A percentile compares a stretch with the other conserved stretches of the same genome.
Conservation (phyloP, 768 basidiomycete genomes). For the Podaxis sp. region DNA sequence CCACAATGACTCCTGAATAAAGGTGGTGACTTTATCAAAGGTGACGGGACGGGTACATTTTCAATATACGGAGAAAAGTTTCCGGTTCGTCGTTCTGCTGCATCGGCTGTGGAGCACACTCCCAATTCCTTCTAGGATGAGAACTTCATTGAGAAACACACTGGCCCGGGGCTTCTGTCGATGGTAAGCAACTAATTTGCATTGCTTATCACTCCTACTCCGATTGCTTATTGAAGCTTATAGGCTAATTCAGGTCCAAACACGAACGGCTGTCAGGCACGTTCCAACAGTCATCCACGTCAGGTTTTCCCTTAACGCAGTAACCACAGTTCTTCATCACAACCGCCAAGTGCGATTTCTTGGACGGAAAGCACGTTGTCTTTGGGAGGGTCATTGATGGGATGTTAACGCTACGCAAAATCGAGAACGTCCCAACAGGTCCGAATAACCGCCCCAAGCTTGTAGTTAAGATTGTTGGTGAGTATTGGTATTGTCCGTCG, state of each 20-base stretch:
- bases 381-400: conserved; percentile 91
- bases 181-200: conserved; percentile 57
- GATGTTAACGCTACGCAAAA: conserved; percentile 93
- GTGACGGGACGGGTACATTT: conserved; percentile 93
- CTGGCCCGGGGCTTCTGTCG: conserved; percentile 80
- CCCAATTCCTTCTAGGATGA: conserved; percentile 64
- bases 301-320: not conserved
- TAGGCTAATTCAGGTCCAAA: conserved; percentile 95
- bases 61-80: conserved; percentile 98
- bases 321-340: conserved; percentile 90
- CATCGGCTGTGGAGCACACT: not conserved
- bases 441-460: conserved; percentile 89
- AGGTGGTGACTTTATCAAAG: conserved; percentile 95
- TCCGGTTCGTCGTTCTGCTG: conserved; percentile 49
- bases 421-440: conserved; percentile 93
- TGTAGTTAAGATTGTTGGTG: conserved; percentile 77
- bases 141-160: conserved; percentile 91
- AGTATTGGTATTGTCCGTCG: too few relatives aligned
- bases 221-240: not conserved
- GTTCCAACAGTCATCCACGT: conserved; percentile 11
- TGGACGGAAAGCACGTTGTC: conserved; percentile 93
- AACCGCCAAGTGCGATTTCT: conserved; percentile 90
- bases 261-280: conserved; percentile 89
- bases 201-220: not conserved
- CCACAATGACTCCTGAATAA: not conserved